These are phyloP conservation scores for Melanomma pulvis-pyrius DNA, from an alignment of 495 filamentous ascomycete species.

Conservation along the genomic window DNA sequence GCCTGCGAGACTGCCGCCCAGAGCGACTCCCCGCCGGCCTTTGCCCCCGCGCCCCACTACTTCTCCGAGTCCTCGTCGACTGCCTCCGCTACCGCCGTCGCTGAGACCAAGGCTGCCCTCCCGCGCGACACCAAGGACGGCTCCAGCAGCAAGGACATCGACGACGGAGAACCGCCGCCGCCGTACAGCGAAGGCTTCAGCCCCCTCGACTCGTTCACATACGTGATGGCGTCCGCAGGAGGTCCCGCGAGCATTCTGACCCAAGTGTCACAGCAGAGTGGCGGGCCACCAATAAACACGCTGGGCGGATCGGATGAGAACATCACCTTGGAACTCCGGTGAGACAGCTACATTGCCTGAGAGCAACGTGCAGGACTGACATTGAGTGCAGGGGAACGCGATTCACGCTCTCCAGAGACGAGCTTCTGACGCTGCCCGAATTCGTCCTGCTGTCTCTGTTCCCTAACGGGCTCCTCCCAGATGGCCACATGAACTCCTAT, in stretches of 20 bases:
- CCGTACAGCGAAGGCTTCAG: slow-evolving; percentile 94
- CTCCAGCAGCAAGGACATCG: slow-evolving; percentile 66
- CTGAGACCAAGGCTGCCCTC: slow-evolving; percentile 83
- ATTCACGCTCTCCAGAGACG: slow-evolving; percentile 91
- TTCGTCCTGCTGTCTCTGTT: slow-evolving; percentile 99
- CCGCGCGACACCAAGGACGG: slow-evolving; percentile 78
- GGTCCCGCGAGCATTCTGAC: slow-evolving; percentile 98
- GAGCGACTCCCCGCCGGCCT: slow-evolving; percentile 56
- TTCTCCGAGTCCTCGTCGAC: slow-evolving; percentile 42
- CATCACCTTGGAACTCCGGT: slow-evolving; percentile 93
- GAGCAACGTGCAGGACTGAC: slow-evolving; percentile 3
- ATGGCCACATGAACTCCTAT: slow-evolving; percentile 93
- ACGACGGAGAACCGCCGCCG: slow-evolving; percentile 89
- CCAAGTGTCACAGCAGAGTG: slow-evolving; percentile 94
- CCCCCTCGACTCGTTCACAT: slow-evolving; percentile 89
- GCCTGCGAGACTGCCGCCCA: slow-evolving; percentile 54
- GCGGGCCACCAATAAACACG: slow-evolving; percentile 79
- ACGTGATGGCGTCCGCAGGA: slow-evolving; percentile 96
- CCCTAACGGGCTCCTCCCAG: slow-evolving; percentile 94
- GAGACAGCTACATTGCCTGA: slow-evolving; percentile 40
- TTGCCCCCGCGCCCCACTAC: slow-evolving; percentile 48
- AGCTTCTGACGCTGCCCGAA: slow-evolving; percentile 91
- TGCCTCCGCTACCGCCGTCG: slow-evolving; percentile 56
- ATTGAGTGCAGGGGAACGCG: slow-evolving; percentile 71
- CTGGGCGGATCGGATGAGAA: slow-evolving; percentile 95